These are phyloP conservation scores for Fusarium sp. DNA, from an alignment of 2,329 filamentous ascomycete genomes.

Conservation along the genomic window DNA sequence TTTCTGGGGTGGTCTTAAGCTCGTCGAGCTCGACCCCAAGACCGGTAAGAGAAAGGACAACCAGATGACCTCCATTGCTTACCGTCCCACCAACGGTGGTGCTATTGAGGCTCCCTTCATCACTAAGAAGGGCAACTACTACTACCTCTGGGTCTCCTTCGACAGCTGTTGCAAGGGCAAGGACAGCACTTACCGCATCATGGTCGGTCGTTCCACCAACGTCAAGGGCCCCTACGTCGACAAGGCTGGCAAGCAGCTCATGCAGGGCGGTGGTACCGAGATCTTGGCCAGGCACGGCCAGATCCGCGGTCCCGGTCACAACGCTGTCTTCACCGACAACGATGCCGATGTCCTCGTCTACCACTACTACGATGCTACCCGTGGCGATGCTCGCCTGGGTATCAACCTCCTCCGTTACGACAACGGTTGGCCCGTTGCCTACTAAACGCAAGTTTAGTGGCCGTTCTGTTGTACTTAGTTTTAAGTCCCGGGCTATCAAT, in stretches of 20 bases:
- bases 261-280: slow-evolving; percentile 47
- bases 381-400: slow-evolving; percentile 42
- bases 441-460: slow-evolving; percentile 11
- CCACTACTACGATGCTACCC: slow-evolving; percentile 46
- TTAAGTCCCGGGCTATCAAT: not conserved
- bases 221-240: slow-evolving; percentile 47
- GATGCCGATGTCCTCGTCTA: slow-evolving; percentile 49
- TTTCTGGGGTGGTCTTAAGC: slow-evolving; percentile 49
- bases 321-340: slow-evolving; percentile 47
- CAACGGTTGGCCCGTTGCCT: slow-evolving; percentile 47
- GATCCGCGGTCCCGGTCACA: slow-evolving; percentile 49
- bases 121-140: slow-evolving; percentile 44
- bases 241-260: slow-evolving; percentile 41
- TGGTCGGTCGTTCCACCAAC: slow-evolving; percentile 49
- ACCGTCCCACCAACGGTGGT: slow-evolving; percentile 34
- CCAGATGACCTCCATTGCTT: slow-evolving; percentile 44
- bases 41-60: slow-evolving; percentile 43
- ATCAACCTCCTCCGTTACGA: slow-evolving; percentile 49
- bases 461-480: not conserved
- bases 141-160: slow-evolving; percentile 51
- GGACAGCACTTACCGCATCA: slow-evolving; percentile 47
- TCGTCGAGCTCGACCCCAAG: slow-evolving; percentile 42
- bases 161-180: slow-evolving; percentile 48
- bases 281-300: slow-evolving; percentile 45
- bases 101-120: slow-evolving; percentile 49